Base-by-base conservation (phyloP, 2,329 filamentous ascomycete genomes). In the Sarocladium oryzae region DNA sequence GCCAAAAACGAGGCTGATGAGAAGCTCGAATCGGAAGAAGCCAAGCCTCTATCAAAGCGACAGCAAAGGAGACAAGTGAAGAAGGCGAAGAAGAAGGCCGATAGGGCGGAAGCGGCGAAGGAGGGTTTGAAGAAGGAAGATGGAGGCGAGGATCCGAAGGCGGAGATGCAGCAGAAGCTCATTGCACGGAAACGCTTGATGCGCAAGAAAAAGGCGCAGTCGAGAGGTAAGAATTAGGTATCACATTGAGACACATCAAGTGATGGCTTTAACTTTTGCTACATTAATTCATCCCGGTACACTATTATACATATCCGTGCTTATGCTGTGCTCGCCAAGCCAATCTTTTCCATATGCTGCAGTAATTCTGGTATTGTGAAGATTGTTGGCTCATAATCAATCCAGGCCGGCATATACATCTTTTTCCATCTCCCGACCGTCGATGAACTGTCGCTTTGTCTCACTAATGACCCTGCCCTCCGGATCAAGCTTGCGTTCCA, bases 151-250 rank as follows among this genome's bases (percentile, higher is more conserved):
- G 55, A 71, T 73, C 43, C 43, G 7, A 50, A 50, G 26, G 30
- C 35, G n/a, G 69, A 63, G 2, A 66, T 79, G 61, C 69, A 79
- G 61, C 88, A 89, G 61, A 85, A 84, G 62, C 88, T 96, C 62
- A 95, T 96, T 66, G 85, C 83, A 46, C 85, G 88, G 67, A 96
- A 95, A 74, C 78, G 89, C 56, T 81, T 86, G 72, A 79, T 86
- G 74, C 81, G 89, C 53, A 86, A 86, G 68, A 86, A 85, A 70
- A 82, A 82, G 71, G 69, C 71, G 5, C 58, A 65, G 15, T 56
- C 61, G 10, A 68, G 71, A 46, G 63, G 62, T 28, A 65, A 62
- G 56, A 61, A 60, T 30, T 66, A 56, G 51, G 36, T n/a, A 20
- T 24, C 10, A n/a, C 15, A 13, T 37, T 43, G 26, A 26, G 18